phyloP scores from a whole-genome alignment of 2,329 filamentous ascomycete species.

The Nothophaeocryptopus gaeumannii region DNA sequence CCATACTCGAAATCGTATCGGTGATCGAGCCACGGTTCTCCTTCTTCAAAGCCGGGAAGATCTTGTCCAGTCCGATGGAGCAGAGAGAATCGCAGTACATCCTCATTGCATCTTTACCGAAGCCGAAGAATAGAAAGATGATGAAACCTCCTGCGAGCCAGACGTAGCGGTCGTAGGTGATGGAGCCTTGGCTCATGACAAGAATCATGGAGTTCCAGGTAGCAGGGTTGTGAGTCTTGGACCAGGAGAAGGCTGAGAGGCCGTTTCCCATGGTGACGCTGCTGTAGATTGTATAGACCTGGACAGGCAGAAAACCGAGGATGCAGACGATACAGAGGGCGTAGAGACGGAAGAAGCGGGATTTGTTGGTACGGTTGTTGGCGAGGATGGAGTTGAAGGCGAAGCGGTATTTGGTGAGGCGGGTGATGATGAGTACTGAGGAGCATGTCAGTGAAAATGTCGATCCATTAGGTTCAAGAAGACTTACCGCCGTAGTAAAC shows the following conservation, averaged over 20 bases:
- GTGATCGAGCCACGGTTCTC: conserved; percentile 9
- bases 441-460: conserved; percentile 5
- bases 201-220: conserved; percentile 51
- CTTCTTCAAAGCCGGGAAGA: conserved; percentile 23
- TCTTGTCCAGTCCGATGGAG: conserved; percentile 40
- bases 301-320: conserved; percentile 53
- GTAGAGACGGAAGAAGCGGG: conserved; percentile 62
- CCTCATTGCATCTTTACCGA: conserved; percentile 58
- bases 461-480: background rate
- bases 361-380: conserved; percentile 54
- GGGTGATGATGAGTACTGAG: conserved; percentile 57
- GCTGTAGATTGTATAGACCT: conserved; percentile 50
- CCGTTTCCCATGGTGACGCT: conserved; percentile 34
- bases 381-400: conserved; percentile 57
- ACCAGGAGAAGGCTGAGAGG: conserved; percentile 47
- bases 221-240: conserved; percentile 47
- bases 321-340: conserved; percentile 54
- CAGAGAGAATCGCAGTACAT: conserved; percentile 52
- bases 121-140: conserved; percentile 63
- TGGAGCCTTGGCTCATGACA: conserved; percentile 43
- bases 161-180: conserved; percentile 58
- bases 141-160: conserved; percentile 54
- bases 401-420: conserved; percentile 59
- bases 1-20: conserved; percentile 23
- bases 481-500: conserved; percentile 58